Evolutionary conservation across 2,329 filamentous ascomycete species (phyloP).

Genomic region (Nigrospora oryzae): DNA sequence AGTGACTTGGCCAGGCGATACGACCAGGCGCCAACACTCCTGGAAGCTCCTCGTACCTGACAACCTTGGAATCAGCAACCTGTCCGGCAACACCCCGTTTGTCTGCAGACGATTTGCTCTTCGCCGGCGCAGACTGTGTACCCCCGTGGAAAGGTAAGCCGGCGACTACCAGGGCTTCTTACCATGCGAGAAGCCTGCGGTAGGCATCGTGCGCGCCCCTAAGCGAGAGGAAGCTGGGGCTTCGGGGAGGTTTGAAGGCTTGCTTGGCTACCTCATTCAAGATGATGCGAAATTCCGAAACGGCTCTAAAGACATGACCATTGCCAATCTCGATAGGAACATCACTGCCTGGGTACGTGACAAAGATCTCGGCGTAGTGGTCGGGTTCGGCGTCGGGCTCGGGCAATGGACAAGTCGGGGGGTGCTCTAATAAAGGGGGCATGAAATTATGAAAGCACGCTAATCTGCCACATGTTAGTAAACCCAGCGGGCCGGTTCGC

Average conservation of each 20-base stretch:
- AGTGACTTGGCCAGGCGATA: conserved; percentile 23
- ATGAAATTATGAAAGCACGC: conserved; percentile 13
- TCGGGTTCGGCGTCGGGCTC: conserved; percentile 9
- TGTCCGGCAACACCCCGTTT: no score
- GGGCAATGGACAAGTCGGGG: conserved; percentile 21
- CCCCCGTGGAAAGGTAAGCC: no score
- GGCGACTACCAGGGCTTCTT: neutral
- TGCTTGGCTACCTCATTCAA: conserved; percentile 21
- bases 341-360: conserved; percentile 22
- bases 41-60: conserved; percentile 9
- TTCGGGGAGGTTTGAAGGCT: conserved; percentile 3
- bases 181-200: conserved; percentile 17
- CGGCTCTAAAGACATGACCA: conserved; percentile 18
- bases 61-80: no score
- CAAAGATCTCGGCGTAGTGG: conserved; percentile 27
- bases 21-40: conserved; percentile 13
- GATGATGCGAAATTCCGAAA: conserved; percentile 20
- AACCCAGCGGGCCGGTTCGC: neutral
- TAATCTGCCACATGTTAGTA: conserved; percentile 8
- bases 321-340: conserved; percentile 13
- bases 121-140: no score
- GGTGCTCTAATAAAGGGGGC: conserved; percentile 17
- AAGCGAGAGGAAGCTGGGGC: conserved; percentile 6
- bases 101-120: no score
- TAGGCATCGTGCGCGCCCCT: conserved; percentile 12